These are phyloP conservation scores for Phialophora tarda DNA, from an alignment of 2,329 filamentous ascomycete genomes.

Conservation along the genomic window DNA sequence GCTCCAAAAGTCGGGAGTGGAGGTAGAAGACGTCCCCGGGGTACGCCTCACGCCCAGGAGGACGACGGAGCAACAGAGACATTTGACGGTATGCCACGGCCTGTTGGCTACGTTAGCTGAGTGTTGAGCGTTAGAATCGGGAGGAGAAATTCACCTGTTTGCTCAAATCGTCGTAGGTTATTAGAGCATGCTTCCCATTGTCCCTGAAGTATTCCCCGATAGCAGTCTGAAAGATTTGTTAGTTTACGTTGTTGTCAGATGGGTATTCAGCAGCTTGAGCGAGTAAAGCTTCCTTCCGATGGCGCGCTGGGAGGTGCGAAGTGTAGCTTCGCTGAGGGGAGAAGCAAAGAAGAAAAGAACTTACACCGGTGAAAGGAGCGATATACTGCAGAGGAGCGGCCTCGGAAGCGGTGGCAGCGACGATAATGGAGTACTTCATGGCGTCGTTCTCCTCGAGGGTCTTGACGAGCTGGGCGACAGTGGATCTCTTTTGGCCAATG, in stretches of 20 bases:
- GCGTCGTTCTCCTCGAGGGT: slow-evolving; percentile 99
- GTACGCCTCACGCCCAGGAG: slow-evolving; percentile 98
- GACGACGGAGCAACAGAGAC: slow-evolving; percentile 96
- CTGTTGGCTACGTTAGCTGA: slow-evolving; percentile 68
- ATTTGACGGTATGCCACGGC: slow-evolving; percentile 98
- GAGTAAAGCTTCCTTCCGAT: not conserved
- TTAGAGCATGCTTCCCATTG: slow-evolving; percentile 82
- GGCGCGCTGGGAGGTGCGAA: not conserved
- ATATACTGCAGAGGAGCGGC: slow-evolving; percentile 93
- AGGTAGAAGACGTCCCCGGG: slow-evolving; percentile 99
- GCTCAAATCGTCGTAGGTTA: slow-evolving; percentile 86
- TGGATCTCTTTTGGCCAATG: slow-evolving; percentile 99
- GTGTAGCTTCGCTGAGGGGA: not conserved
- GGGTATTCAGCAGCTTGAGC: not conserved
- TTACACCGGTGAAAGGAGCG: slow-evolving; percentile 80
- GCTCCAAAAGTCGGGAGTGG: slow-evolving; percentile 98
- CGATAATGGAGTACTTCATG: slow-evolving; percentile 96
- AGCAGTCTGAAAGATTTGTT: slow-evolving; percentile 41
- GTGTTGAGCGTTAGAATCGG: too few species aligned
- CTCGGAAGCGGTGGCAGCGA: slow-evolving; percentile 96
- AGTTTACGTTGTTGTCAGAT: too few species aligned
- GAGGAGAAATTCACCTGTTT: slow-evolving; percentile 46
- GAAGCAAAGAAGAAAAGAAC: slow-evolving; percentile 5
- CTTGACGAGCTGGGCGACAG: slow-evolving; percentile 98
- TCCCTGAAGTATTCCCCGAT: slow-evolving; percentile 79